Evolutionary conservation across 257 asterid genomes (phyloP), one percentile per base, ranked within the genome.

Genomic region (Petrea volubilis): DNA sequence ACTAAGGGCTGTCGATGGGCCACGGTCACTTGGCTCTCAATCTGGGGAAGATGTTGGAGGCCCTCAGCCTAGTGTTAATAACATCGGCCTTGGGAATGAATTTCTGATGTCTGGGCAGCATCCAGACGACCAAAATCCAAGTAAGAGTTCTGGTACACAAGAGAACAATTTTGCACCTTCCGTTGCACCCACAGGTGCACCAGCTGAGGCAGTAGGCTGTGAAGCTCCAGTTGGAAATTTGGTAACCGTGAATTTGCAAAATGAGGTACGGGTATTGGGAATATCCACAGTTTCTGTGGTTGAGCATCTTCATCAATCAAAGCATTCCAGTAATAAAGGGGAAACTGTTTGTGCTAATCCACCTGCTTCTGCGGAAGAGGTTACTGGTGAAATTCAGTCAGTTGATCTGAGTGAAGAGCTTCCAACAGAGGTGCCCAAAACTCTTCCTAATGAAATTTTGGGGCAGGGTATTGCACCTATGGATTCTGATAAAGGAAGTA

Each of bases 11-110:
- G 73, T 43, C 27, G 52, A 63, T 77, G 77, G 74, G 70, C 74
- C 63, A 47, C 74, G 31, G 71, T 64, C 70, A 40, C 67, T 56
- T 74, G 80, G 47, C 69, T 78, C 82, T 78, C 76, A 77, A 75
- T 71, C 72, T 28, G 71, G 46, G 64, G 53, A 77, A 60, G 79
- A 73, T 67, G 78, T 44, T 67, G 78, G 49, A 34, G 55, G 60
- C 75, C 60, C 60, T 55, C 73, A 47, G 74, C 69, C 64, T 34
- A 25, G 64, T 58, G 28, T 33, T 31, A 14, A 40, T 12, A 40
- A 17, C 21, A 28, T 29, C 73, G 71, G 51, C 49, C 51, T 29
- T 13, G 79, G 55, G 46, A 43, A 56, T 44, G 69, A 17, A 61
- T 57, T 24, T 43, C 50, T 61, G 51, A n/a, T 65, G 50, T 47